phyloP scores from a whole-genome alignment of 352 stramenopile genomes.

The Phytophthora niederhauseri region DNA sequence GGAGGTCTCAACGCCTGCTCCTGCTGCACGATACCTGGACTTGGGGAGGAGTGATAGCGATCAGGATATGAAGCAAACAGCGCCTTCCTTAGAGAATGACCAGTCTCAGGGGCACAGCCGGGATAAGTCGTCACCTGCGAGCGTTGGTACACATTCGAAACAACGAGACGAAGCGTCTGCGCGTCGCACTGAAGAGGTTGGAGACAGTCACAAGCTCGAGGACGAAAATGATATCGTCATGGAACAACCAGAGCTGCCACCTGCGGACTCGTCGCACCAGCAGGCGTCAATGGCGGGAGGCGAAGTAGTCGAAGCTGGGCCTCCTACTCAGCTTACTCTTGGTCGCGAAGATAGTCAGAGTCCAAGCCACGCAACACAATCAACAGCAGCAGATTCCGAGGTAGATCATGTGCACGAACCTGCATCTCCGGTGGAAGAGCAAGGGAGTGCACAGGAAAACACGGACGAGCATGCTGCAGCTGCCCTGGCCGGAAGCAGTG shows the following conservation, averaged over 20 bases:
- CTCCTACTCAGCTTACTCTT: not conserved
- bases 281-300: not conserved
- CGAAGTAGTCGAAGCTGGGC: not conserved
- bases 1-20: not conserved
- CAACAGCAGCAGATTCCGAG: not conserved
- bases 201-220: slow-evolving; percentile 6
- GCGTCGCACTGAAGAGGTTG: slow-evolving; percentile 3
- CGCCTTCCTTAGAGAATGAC: not conserved
- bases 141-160: not conserved
- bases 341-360: not conserved
- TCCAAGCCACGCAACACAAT: not conserved
- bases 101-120: not conserved
- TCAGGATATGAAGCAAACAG: slow-evolving; percentile 20
- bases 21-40: slow-evolving; percentile 27
- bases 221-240: not conserved
- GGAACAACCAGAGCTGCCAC: slow-evolving; percentile 7
- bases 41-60: slow-evolving; percentile 31
- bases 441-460: not conserved
- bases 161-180: not conserved
- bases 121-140: not conserved
- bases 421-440: not conserved
- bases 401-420: not conserved
- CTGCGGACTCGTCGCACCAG: not conserved
- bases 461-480: slow-evolving; percentile 3
- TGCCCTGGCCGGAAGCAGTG: slow-evolving; percentile 17